Conservation (phyloP, 2,329 filamentous ascomycete species). For the Ceratocystis eucalypticola region DNA sequence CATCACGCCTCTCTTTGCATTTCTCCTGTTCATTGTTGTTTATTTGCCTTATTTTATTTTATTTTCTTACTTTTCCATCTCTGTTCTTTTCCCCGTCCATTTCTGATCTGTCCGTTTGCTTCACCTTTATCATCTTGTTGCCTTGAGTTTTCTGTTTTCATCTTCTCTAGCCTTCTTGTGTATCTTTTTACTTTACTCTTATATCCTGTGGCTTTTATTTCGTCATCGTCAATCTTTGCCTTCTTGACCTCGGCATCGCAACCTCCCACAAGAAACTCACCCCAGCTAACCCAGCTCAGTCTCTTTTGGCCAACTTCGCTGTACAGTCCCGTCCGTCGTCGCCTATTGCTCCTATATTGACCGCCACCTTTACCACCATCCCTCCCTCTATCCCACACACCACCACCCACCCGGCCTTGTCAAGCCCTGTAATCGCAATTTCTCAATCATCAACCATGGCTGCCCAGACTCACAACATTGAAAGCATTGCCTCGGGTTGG, state of each 20-base stretch:
- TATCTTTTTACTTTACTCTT: neutral
- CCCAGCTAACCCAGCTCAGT: neutral
- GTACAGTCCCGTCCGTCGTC: neutral
- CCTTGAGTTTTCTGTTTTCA: neutral
- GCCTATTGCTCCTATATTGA: neutral
- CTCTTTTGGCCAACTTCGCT: neutral
- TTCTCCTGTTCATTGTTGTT: constrained; percentile 4
- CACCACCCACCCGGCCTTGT: neutral
- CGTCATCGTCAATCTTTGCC: neutral
- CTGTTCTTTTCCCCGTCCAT: neutral
- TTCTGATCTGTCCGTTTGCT: neutral
- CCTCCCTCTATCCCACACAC: neutral
- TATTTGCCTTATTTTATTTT: constrained; percentile 5
- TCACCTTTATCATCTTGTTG: neutral
- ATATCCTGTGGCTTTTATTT: neutral
- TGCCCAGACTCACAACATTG: neutral
- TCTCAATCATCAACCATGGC: neutral
- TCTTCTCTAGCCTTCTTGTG: constrained; percentile 3
- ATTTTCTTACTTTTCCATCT: neutral
- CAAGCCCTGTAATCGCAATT: neutral
- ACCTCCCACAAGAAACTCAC: neutral
- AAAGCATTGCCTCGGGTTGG: neutral
- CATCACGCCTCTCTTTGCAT: neutral
- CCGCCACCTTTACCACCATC: neutral
- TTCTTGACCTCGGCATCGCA: neutral